These are phyloP conservation scores for Drosera spatulata DNA, from an alignment of 179 eudicot genomes.

Conservation along the genomic window DNA sequence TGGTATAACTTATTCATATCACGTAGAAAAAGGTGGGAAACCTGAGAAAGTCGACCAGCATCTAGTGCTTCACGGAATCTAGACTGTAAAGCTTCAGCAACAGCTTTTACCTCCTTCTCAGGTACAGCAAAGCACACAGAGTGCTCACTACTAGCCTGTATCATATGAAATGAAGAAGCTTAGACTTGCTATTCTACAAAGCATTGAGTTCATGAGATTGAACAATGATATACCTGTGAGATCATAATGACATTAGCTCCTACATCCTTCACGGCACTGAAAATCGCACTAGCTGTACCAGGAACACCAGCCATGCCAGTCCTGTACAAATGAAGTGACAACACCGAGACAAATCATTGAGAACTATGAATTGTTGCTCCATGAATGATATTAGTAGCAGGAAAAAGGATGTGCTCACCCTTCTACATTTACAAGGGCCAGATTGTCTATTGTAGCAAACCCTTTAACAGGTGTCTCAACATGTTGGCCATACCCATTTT, in stretches of 20 bases:
- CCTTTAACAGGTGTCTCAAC: conserved; percentile 82
- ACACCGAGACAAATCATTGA: background rate
- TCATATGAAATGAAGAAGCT: conserved; percentile 6
- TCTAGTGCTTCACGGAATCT: conserved; percentile 82
- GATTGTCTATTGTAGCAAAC: conserved; percentile 94
- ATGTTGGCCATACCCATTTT: conserved; percentile 31
- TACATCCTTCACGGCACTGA: conserved; percentile 88
- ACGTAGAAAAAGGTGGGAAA: conserved; percentile 8
- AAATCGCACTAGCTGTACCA: conserved; percentile 93
- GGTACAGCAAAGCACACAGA: conserved; percentile 99
- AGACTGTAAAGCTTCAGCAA: conserved; percentile 73
- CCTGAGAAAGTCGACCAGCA: conserved; percentile 99
- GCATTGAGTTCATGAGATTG: background rate
- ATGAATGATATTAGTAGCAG: background rate
- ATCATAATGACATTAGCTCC: conserved; percentile 99
- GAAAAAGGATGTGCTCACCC: conserved; percentile 49
- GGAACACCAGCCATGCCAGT: conserved; percentile 99
- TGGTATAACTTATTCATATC: too few relatives aligned
- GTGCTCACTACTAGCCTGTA: conserved; percentile 99
- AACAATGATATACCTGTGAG: conserved; percentile 61
- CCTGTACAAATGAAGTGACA: conserved; percentile 31
- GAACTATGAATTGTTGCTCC: too few relatives aligned
- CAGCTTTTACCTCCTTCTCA: conserved; percentile 86
- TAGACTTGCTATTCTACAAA: conserved; percentile 2
- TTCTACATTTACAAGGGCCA: conserved; percentile 95